Base-by-base conservation (phyloP, 2,329 filamentous ascomycete genomes). In the Alternaria conjuncta region DNA sequence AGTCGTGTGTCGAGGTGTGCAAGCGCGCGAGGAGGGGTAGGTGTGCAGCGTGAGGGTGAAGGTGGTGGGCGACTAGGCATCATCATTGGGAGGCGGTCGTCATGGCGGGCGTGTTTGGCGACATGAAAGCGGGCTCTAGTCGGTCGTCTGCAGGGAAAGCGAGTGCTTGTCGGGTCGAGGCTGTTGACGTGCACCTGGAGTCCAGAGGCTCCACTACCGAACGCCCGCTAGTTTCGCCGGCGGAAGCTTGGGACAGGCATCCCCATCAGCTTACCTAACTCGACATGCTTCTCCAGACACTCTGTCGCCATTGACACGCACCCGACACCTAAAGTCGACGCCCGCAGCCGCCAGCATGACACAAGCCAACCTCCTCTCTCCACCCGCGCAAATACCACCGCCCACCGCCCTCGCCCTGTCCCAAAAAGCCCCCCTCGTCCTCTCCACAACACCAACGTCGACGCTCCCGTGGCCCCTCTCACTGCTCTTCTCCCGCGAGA, bases 401-500 rank as follows among this genome's bases (percentile, higher is more conserved):
- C 62, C 67, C 4, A 75, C 74, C 28, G 79, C 83, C 26, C 79
- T 84, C 77, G 79, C 64, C 72, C 84, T 83, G 76, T 87, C 78
- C 67, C 83, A 80, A 76, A 83, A 77, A 75, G 82, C 83, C 4
- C 79, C 83, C 26, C 74, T 68, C 36, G 73, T 81, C 57, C 73
- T 83, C 67, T 64, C 77, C 49, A 69, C 69, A 49, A 76, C 81
- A 64, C 79, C 80, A 12, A 80, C 80, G 10, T 77, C 75, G 20
- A 78, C 79, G 23, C 76, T 82, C n/a, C 83, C 81, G 26, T 87
- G 83, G 79, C 86, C 83, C 53, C 80, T 87, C 55, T 86, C 82
- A 8, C 78, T 86, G 56, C 80, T 87, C 70, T 78, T 82, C 62
- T 81, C 82, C 44, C 78, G 80, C 28, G 94, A 97, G 78, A 90